Percentiles rank a stretch among this genome's conserved stretches.
phyloP scores from a whole-genome alignment of 192 early-diverging fungal genomes.

The Entomortierella beljakovae region DNA sequence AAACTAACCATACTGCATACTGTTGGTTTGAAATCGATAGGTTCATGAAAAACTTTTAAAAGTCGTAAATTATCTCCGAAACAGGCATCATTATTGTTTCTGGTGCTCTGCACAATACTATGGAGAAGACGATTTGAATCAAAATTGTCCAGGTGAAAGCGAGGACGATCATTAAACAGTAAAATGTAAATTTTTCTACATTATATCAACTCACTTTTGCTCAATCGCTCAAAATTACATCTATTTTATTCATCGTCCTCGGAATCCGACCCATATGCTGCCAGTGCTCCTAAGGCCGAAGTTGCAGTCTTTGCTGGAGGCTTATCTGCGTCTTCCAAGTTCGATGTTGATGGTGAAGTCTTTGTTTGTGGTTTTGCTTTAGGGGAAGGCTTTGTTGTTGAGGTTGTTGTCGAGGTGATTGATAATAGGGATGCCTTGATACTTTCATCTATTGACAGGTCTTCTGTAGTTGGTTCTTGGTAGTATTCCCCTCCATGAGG shows the following conservation, averaged over 20 bases:
- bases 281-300: conserved; percentile 48
- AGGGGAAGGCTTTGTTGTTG: too few relatives aligned
- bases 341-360: conserved; percentile 3
- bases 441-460: conserved; percentile 7
- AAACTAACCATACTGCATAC: too few relatives aligned
- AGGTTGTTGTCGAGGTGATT: conserved; percentile 12
- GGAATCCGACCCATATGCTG: conserved; percentile 60
- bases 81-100: conserved; percentile 70
- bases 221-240: not conserved
- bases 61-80: conserved; percentile 65
- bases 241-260: conserved; percentile 42
- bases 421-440: conserved; percentile 42
- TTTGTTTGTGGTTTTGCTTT: too few relatives aligned
- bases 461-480: not conserved
- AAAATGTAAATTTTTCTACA: not conserved
- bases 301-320: conserved; percentile 15
- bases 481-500: not conserved
- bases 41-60: conserved; percentile 59
- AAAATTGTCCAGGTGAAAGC: conserved; percentile 69
- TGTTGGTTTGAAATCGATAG: conserved; percentile 22
- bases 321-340: not conserved
- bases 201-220: not conserved
- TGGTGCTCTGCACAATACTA: conserved; percentile 73
- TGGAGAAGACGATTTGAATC: conserved; percentile 61
- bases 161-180: conserved; percentile 67